These are phyloP conservation scores for Calycina herbarum DNA, from an alignment of 2,329 filamentous ascomycete species.

Conservation along the genomic window DNA sequence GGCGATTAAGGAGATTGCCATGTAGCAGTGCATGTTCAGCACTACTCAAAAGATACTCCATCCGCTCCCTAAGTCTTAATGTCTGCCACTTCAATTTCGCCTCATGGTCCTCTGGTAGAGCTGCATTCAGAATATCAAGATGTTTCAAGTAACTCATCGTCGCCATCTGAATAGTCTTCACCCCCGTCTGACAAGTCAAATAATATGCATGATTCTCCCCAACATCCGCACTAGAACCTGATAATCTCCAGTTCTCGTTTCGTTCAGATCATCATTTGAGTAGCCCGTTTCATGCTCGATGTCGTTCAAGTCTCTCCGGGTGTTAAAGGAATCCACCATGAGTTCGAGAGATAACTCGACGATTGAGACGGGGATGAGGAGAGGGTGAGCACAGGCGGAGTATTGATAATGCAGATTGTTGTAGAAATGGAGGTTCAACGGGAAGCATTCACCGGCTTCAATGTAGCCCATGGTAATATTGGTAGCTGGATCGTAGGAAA, in stretches of 20 bases:
- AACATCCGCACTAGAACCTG: background rate
- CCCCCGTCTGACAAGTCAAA: background rate
- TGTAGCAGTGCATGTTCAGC: background rate
- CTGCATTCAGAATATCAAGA: no score
- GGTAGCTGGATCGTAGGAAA: background rate
- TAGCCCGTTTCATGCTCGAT: background rate
- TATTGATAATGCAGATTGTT: background rate
- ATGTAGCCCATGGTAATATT: background rate
- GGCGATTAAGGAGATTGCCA: background rate
- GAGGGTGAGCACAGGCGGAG: background rate
- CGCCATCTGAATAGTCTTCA: background rate
- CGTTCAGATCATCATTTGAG: background rate
- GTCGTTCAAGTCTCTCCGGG: background rate
- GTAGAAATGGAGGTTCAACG: background rate
- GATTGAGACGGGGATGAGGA: background rate
- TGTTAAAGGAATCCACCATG: background rate
- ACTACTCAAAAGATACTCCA: background rate
- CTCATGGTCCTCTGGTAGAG: background rate
- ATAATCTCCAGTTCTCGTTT: no score
- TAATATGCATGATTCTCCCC: background rate
- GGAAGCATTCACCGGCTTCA: no score
- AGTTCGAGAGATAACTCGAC: background rate
- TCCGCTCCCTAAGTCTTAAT: background rate
- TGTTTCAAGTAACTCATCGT: background rate
- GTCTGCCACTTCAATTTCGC: background rate